Conservation (phyloP, 805 yeast genomes). For the Myxozyma melibiosi region DNA sequence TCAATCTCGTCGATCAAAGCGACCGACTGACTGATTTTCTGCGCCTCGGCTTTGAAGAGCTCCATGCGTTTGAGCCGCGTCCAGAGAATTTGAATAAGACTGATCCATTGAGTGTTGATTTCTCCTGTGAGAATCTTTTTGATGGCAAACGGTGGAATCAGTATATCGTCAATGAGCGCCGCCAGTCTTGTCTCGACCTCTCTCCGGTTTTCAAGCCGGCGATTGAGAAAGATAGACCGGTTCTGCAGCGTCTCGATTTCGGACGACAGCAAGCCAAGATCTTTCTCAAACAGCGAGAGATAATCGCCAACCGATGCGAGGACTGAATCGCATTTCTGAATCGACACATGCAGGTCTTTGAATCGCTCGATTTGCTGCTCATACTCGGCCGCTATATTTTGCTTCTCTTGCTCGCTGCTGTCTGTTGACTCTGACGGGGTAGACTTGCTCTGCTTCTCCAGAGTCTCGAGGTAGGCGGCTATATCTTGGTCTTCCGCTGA, state of each 20-base stretch:
- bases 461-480: not conserved
- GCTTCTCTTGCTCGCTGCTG: not conserved
- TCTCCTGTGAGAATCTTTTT: slow-evolving; percentile 59
- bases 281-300: slow-evolving; percentile 58
- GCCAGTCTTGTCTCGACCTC: slow-evolving; percentile 56
- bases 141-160: slow-evolving; percentile 74
- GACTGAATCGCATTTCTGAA: slow-evolving; percentile 30
- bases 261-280: slow-evolving; percentile 56
- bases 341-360: slow-evolving; percentile 29
- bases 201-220: slow-evolving; percentile 52
- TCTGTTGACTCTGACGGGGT: too few relatives aligned
- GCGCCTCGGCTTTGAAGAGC: slow-evolving; percentile 43
- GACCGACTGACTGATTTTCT: slow-evolving; percentile 17
- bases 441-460: not conserved
- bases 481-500: slow-evolving; percentile 1
- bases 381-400: slow-evolving; percentile 11
- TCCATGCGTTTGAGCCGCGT: slow-evolving; percentile 61
- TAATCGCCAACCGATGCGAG: slow-evolving; percentile 45
- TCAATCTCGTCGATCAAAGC: slow-evolving; percentile 22
- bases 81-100: slow-evolving; percentile 50
- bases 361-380: slow-evolving; percentile 28
- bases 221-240: slow-evolving; percentile 53
- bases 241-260: slow-evolving; percentile 65
- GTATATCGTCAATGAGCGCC: slow-evolving; percentile 73
- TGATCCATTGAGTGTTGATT: slow-evolving; percentile 62